Evolutionary conservation across 345 rosid genomes (phyloP).

Genomic region (Brassica cretica): DNA sequence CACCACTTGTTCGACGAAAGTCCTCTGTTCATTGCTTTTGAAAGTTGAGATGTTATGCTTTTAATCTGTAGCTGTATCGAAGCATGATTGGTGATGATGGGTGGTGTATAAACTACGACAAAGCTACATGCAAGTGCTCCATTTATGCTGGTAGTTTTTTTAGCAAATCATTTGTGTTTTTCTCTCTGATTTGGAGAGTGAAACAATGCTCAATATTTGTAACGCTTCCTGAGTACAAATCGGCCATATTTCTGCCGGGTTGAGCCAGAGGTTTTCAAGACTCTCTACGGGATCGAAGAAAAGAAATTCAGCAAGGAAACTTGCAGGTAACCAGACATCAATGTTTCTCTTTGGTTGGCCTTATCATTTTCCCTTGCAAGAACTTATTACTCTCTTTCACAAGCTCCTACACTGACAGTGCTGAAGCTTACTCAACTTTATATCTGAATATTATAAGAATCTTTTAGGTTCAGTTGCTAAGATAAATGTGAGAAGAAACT

Average conservation of each 20-base stretch:
- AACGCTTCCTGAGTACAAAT: constrained; percentile 40
- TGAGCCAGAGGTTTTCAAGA: constrained; percentile 56
- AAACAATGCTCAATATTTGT: background rate
- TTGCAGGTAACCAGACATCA: constrained; percentile 44
- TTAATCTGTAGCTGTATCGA: constrained; percentile 47
- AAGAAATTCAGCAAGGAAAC: constrained; percentile 78
- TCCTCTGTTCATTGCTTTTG: background rate
- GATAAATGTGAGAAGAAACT: background rate
- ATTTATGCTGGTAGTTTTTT: constrained; percentile 57
- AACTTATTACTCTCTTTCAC: background rate
- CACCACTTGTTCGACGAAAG: constrained; percentile 51
- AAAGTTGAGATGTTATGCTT: background rate
- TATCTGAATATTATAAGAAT: too few relatives aligned
- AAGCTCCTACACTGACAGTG: too few relatives aligned
- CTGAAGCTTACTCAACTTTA: too few relatives aligned
- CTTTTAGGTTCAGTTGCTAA: background rate
- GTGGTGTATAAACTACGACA: constrained; percentile 76
- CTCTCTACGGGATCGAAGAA: constrained; percentile 56
- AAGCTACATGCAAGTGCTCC: constrained; percentile 81
- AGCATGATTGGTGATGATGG: constrained; percentile 70
- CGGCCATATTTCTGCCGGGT: constrained; percentile 90
- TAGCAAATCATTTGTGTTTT: background rate
- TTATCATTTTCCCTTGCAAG: background rate
- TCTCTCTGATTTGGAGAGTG: background rate
- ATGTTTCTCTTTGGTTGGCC: constrained; percentile 1